Evolutionary conservation across 441 rosid genomes (phyloP).

Genomic region (Euphorbia schlechtendalii): DNA sequence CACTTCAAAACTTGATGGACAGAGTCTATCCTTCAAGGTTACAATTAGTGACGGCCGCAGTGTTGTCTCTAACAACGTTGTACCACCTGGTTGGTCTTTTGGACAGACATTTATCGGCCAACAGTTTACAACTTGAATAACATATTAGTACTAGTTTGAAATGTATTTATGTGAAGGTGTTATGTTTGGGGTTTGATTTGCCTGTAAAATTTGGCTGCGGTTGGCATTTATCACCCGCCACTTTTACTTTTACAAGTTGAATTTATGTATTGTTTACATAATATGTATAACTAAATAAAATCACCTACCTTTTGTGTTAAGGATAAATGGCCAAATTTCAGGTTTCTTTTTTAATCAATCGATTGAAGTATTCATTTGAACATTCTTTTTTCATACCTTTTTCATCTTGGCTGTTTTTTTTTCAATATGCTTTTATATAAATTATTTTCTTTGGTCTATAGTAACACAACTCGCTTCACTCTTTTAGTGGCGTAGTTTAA

Average conservation of each 20-base stretch:
- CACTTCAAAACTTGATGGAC: slow-evolving; percentile 40
- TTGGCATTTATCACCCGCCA: slow-evolving; percentile 1
- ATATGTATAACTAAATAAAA: too few relatives aligned
- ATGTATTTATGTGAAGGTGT: not conserved
- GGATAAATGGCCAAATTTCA: too few relatives aligned
- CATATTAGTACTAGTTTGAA: not conserved
- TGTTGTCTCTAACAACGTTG: slow-evolving; percentile 29
- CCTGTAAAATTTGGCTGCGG: slow-evolving; percentile 9
- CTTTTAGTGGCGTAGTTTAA: too few relatives aligned
- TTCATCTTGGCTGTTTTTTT: too few relatives aligned
- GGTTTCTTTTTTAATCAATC: too few relatives aligned
- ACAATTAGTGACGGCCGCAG: slow-evolving; percentile 36
- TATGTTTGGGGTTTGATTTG: not conserved
- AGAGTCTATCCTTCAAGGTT: slow-evolving; percentile 43
- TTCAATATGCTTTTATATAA: too few relatives aligned
- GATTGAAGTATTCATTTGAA: too few relatives aligned
- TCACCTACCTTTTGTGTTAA: too few relatives aligned
- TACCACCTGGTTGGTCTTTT: slow-evolving; percentile 42
- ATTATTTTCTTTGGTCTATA: too few relatives aligned
- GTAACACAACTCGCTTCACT: too few relatives aligned
- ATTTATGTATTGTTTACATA: too few relatives aligned
- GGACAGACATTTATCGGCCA: slow-evolving; percentile 28
- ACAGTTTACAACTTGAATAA: slow-evolving; percentile 15
- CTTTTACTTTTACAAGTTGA: not conserved
- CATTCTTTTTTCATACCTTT: too few relatives aligned